Conservation (phyloP, 202 grass and related monocot genomes). For the Setaria viridis region DNA sequence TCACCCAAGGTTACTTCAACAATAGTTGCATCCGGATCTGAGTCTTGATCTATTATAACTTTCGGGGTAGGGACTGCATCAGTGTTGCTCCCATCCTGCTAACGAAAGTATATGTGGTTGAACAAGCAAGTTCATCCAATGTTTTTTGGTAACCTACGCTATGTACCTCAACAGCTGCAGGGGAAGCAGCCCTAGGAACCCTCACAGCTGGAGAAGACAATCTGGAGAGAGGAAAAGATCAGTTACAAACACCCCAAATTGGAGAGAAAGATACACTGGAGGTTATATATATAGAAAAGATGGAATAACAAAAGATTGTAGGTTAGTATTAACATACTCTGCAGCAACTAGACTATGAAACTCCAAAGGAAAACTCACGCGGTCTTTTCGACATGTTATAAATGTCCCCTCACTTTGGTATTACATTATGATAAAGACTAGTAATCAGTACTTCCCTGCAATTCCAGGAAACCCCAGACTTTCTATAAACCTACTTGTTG, state of each 20-base stretch:
- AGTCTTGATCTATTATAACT: constrained; percentile 99
- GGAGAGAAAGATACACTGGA: constrained; percentile 28
- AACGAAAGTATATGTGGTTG: constrained; percentile 58
- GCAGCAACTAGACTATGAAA: background rate
- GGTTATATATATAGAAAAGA: background rate
- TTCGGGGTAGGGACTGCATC: constrained; percentile 86
- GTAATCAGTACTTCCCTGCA: background rate
- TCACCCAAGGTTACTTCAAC: constrained; percentile 96
- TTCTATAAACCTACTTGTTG: background rate
- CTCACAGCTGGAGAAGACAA: constrained; percentile 60
- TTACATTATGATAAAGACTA: background rate
- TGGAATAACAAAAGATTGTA: background rate
- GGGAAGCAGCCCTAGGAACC: constrained; percentile 73
- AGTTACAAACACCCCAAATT: constrained; percentile 44
- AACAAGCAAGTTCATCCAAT: constrained; percentile 52
- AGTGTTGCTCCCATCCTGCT: constrained; percentile 76
- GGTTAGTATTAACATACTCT: background rate
- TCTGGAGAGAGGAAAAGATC: constrained; percentile 54
- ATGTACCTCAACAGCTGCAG: constrained; percentile 88
- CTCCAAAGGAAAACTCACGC: background rate
- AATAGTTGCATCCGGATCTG: constrained; percentile 89
- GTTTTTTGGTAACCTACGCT: constrained; percentile 57
- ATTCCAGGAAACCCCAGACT: background rate
- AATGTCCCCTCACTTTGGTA: background rate
- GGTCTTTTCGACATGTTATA: constrained; percentile 2